Evolutionary conservation across 2,329 filamentous ascomycete genomes (phyloP).

Genomic region (Neonectria faginata): DNA sequence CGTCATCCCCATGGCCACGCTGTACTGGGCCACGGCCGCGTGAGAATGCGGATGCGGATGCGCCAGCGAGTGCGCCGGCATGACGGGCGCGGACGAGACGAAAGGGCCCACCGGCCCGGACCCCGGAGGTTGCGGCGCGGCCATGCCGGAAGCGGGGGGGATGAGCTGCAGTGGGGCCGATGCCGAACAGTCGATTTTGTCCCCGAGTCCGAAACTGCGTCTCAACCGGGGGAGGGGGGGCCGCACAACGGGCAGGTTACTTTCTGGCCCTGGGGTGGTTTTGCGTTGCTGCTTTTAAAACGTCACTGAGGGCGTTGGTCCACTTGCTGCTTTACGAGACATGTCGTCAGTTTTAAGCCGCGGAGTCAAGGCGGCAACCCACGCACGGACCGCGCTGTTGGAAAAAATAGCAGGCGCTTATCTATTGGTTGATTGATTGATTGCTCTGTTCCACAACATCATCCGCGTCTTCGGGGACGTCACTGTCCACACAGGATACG

Average conservation of each 20-base stretch:
- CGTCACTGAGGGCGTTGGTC: slow-evolving; percentile 24
- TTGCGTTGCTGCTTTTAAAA: slow-evolving; percentile 42
- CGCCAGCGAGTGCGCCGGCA: slow-evolving; percentile 17
- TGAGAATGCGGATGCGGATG: background rate
- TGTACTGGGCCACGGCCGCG: slow-evolving; percentile 30
- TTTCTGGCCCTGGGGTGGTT: slow-evolving; percentile 6
- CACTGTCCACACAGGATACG: too few relatives aligned
- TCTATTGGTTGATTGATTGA: too few relatives aligned
- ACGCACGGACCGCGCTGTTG: slow-evolving; percentile 18
- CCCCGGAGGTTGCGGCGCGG: slow-evolving; percentile 28
- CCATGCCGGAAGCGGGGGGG: slow-evolving; percentile 24
- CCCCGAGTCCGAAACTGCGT: background rate
- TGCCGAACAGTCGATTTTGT: background rate
- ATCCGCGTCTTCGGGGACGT: background rate
- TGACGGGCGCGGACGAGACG: slow-evolving; percentile 24
- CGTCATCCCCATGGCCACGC: slow-evolving; percentile 31
- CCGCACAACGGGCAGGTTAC: background rate
- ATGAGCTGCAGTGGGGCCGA: slow-evolving; percentile 1
- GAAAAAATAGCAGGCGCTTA: background rate
- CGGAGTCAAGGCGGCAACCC: slow-evolving; percentile 30
- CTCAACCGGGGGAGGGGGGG: background rate
- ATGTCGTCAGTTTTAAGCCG: slow-evolving; percentile 27
- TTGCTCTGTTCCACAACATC: too few relatives aligned
- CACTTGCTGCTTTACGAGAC: slow-evolving; percentile 25
- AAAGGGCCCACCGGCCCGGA: slow-evolving; percentile 27